Evolutionary conservation across 306 rosid genomes (phyloP), one percentile per base, ranked within the genome.

Genomic region (Lathyrus aphaca): DNA sequence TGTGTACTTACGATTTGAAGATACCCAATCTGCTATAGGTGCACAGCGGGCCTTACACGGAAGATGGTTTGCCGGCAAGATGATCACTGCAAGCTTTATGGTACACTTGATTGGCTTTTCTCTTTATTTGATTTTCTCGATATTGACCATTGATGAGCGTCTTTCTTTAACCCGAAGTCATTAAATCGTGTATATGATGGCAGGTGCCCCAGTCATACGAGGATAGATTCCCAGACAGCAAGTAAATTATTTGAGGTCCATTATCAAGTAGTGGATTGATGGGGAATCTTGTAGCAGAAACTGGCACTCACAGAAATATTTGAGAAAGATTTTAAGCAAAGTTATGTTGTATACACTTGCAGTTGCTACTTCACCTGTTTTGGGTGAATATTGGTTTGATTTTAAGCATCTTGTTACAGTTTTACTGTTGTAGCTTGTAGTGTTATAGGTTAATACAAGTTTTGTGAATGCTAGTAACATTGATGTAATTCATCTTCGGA

Each of bases 1-100:
- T 45, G 96, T 90, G 55, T 94, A 85, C 70, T 72, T 94, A 53
- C 69, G 82, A 67, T 94, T 91, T 60, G 96, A 87, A 39, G 76
- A 69, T 23, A 73, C 95, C 12, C 84, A 91, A 82, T 69, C 91
- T 71, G 92, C 99, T 29, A 68, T 75, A 10, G 73, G 79, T 66
- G 89, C 99, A 18, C 97, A 91, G 48, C 85, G 83, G 37, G 87
- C 96, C 75, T 91, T 94, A 64, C 91, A 94, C 74, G 99, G 97
- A 60, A 83, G 99, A 84, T 94, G 99, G 99, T 94, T 94, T 84
- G 99, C 99, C 25, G 99, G 97, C 78, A 91, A 94, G 84, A 91
- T 94, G 96, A 91, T 94, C 45, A 88, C 90, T 13, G 95, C 97
- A 27, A 81, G 90, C 57, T 90, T 66, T 74, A 86, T 93, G 98